phyloP scores from a whole-genome alignment of 2,329 filamentous ascomycete species.

The Bipolaris oryzae region DNA sequence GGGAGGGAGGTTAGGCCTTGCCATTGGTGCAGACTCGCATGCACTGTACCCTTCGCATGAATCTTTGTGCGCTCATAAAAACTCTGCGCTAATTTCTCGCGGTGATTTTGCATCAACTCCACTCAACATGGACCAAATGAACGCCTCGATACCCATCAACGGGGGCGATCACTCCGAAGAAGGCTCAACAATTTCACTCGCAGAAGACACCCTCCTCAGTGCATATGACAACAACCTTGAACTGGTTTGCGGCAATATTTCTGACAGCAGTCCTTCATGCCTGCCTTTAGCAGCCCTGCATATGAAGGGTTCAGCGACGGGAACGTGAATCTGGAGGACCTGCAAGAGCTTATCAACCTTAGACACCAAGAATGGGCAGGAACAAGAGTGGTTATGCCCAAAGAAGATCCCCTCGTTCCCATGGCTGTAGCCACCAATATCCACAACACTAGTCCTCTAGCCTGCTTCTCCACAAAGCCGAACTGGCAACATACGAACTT shows the following conservation, averaged over 20 bases:
- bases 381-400: conserved; percentile 16
- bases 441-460: conserved; percentile 6
- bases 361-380: conserved; percentile 25
- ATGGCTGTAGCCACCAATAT: conserved; percentile 12
- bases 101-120: conserved; percentile 31
- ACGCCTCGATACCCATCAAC: conserved; percentile 26
- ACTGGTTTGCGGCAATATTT: conserved; percentile 50
- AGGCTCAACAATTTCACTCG: conserved; percentile 30
- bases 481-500: conserved; percentile 30
- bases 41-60: conserved; percentile 20
- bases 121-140: conserved; percentile 31
- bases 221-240: conserved; percentile 47
- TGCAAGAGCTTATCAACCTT: conserved; percentile 22
- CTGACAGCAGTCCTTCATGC: conserved; percentile 47
- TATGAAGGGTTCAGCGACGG: conserved; percentile 26
- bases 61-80: conserved; percentile 18
- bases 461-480: conserved; percentile 33
- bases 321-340: neutral
- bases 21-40: conserved; percentile 15
- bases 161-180: conserved; percentile 36
- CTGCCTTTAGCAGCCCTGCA: conserved; percentile 31
- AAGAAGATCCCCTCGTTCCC: conserved; percentile 13
- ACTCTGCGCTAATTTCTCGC: conserved; percentile 34
- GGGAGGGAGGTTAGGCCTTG: neutral
- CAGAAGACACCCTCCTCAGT: conserved; percentile 25